Conservation (phyloP, 1,284 basidiomycete genomes). For the Afroboletus lepidellus region DNA sequence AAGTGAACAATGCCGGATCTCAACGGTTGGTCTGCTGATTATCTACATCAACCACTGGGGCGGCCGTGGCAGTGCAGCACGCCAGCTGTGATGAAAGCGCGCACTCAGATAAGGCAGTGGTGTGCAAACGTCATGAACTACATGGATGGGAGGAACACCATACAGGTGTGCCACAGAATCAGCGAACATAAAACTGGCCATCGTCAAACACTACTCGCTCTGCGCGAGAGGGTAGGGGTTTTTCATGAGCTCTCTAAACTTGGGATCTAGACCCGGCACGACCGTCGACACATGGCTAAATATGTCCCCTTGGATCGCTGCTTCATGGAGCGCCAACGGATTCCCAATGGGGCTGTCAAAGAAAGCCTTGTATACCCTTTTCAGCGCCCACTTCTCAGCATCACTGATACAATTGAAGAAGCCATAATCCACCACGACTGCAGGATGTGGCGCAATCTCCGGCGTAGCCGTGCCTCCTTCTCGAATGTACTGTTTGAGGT, state of each 20-base stretch:
- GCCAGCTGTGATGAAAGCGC: too few species aligned
- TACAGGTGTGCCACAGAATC: too few species aligned
- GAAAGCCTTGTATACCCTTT: not conserved
- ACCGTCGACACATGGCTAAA: not conserved
- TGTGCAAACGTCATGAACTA: too few species aligned
- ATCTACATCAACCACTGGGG: too few species aligned
- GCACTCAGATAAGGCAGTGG: too few species aligned
- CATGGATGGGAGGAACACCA: too few species aligned
- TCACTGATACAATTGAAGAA: not conserved
- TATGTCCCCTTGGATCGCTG: not conserved
- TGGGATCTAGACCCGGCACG: not conserved
- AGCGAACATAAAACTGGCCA: not conserved
- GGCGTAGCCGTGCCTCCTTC: not conserved
- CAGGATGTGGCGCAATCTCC: not conserved
- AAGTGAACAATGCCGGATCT: too few species aligned
- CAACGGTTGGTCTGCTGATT: too few species aligned
- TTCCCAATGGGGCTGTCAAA: not conserved
- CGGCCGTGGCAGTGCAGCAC: too few species aligned
- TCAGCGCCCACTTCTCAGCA: not conserved
- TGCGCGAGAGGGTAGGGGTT: not conserved
- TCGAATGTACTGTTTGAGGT: not conserved
- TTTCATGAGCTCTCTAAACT: not conserved
- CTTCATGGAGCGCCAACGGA: slow-evolving; percentile 1
- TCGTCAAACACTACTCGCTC: too few species aligned
- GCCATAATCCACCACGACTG: not conserved